phyloP scores from a whole-genome alignment of 495 filamentous ascomycete species.

The Bryoglossum gracile region DNA sequence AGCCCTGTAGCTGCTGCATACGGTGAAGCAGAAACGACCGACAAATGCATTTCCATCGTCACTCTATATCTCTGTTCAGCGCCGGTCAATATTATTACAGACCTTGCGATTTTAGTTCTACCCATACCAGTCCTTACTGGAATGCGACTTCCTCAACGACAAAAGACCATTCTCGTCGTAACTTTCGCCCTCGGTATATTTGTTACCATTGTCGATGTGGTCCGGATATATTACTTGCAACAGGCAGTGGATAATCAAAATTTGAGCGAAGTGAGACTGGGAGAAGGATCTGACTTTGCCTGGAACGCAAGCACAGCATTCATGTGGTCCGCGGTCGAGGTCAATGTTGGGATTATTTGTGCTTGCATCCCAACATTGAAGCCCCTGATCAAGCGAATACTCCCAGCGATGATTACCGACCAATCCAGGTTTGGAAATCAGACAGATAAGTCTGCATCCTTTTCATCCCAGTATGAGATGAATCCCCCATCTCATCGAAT shows the following conservation, averaged over 20 bases:
- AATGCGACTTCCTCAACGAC: constrained; percentile 73
- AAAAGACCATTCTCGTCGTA: constrained; percentile 76
- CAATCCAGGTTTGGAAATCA: neutral
- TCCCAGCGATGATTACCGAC: constrained; percentile 52
- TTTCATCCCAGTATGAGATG: constrained; percentile 8
- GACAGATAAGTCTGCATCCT: constrained; percentile 7
- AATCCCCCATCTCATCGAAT: neutral
- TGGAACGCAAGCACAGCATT: constrained; percentile 78
- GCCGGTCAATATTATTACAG: constrained; percentile 26
- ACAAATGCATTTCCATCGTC: constrained; percentile 26
- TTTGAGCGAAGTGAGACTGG: constrained; percentile 25
- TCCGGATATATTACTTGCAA: constrained; percentile 85
- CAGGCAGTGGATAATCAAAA: constrained; percentile 42
- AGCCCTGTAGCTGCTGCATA: constrained; percentile 51
- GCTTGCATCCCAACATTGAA: constrained; percentile 86
- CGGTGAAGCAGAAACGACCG: neutral
- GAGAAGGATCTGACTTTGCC: constrained; percentile 31
- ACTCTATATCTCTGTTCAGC: constrained; percentile 24
- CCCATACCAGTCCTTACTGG: constrained; percentile 77
- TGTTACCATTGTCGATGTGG: constrained; percentile 78
- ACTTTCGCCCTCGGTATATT: constrained; percentile 82
- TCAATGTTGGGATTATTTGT: constrained; percentile 82
- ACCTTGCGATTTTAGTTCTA: constrained; percentile 24
- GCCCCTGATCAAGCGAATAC: constrained; percentile 66
- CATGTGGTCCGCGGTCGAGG: constrained; percentile 90